Evolutionary conservation across 2,329 filamentous ascomycete species (phyloP).

Genomic region (Daldinia sp.): DNA sequence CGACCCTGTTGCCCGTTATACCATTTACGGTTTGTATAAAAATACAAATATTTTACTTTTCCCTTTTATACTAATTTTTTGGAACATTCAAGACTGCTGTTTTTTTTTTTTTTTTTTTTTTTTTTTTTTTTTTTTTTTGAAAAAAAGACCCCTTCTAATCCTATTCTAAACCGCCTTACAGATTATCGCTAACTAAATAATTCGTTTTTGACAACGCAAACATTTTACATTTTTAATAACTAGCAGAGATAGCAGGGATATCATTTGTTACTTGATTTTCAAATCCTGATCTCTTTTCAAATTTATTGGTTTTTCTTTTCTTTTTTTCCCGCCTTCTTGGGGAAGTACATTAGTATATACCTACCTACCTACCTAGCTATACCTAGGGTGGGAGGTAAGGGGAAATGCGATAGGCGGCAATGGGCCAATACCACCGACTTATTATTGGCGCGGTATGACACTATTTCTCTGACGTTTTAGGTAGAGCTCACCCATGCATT

Average conservation of each 20-base stretch:
- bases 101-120: no score
- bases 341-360: neutral
- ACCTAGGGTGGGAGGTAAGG: no score
- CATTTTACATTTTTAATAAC: no score
- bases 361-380: slow-evolving; percentile 2
- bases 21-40: no score
- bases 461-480: slow-evolving; percentile 39
- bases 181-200: neutral
- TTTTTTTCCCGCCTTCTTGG: neutral
- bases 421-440: slow-evolving; percentile 28
- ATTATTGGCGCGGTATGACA: slow-evolving; percentile 35
- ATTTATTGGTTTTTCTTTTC: neutral
- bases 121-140: no score
- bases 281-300: neutral
- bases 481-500: slow-evolving; percentile 35
- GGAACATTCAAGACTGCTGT: no score
- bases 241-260: neutral
- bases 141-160: no score
- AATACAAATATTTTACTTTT: no score
- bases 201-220: neutral
- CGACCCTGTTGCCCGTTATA: no score
- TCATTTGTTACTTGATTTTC: neutral
- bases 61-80: no score
- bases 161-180: neutral
- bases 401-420: slow-evolving; percentile 22